These are phyloP conservation scores for Xylaria cubensis DNA, from an alignment of 495 filamentous ascomycete genomes.

Conservation along the genomic window DNA sequence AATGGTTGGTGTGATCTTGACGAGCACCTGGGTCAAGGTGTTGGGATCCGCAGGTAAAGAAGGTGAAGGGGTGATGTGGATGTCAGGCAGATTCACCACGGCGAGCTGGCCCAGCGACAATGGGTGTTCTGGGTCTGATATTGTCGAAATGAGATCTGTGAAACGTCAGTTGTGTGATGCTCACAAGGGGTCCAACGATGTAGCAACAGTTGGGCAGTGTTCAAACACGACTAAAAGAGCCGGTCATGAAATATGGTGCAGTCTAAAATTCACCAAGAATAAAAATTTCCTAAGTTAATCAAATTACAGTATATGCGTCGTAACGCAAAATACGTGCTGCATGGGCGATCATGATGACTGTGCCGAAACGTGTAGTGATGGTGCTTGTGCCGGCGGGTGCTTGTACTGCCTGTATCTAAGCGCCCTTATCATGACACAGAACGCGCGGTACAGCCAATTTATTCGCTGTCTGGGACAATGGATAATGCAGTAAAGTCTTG, in stretches of 20 bases:
- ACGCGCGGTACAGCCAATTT: neutral
- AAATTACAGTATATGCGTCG: neutral
- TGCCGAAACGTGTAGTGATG: constrained; percentile 4
- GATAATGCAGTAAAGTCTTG: neutral
- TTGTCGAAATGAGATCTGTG: constrained; percentile 87
- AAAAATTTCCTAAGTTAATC: neutral
- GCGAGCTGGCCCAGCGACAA: constrained; percentile 89
- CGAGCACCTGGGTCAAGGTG: constrained; percentile 59
- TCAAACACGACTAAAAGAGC: neutral
- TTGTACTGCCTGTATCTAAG: neutral
- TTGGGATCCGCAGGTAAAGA: constrained; percentile 57
- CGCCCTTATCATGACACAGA: constrained; percentile 12
- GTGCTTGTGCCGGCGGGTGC: neutral
- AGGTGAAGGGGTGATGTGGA: constrained; percentile 73
- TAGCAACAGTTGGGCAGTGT: neutral
- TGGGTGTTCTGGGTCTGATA: constrained; percentile 96
- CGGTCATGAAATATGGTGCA: neutral
- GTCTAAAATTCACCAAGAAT: constrained; percentile 2
- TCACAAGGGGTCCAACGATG: neutral
- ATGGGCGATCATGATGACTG: neutral
- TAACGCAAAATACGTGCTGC: neutral
- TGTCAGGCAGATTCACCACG: constrained; percentile 93
- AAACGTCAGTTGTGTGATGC: constrained; percentile 48
- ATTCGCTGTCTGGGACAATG: neutral
- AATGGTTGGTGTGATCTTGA: constrained; percentile 93